Conservation (phyloP, 768 basidiomycete genomes). For the Multifurca ochricompacta region DNA sequence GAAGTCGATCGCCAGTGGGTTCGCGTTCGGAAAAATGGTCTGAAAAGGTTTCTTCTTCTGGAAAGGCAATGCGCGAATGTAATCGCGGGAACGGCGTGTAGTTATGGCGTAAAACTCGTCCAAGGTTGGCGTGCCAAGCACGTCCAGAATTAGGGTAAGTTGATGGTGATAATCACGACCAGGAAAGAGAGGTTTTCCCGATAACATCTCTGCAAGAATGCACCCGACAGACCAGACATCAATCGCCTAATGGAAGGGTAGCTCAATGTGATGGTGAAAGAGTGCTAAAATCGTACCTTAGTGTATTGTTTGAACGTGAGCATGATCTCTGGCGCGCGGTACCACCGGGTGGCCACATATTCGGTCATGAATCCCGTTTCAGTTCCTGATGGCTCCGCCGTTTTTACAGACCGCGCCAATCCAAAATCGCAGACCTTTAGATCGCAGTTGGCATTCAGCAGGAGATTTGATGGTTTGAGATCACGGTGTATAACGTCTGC, state of each 20-base stretch:
- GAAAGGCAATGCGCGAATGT: conserved; percentile 92
- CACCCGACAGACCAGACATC: conserved; percentile 86
- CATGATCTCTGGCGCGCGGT: conserved; percentile 99
- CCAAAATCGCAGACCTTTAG: conserved; percentile 96
- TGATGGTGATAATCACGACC: conserved; percentile 97
- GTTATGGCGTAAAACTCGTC: conserved; percentile 99
- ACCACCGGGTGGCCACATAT: conserved; percentile 99
- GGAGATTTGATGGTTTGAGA: conserved; percentile 92
- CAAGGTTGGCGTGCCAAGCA: conserved; percentile 92
- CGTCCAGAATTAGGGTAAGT: conserved; percentile 89
- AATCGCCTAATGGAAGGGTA: conserved; percentile 46
- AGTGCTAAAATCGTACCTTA: conserved; percentile 48
- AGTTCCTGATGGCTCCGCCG: conserved; percentile 76
- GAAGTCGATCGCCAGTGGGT: conserved; percentile 65
- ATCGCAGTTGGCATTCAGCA: conserved; percentile 97
- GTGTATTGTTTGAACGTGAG: conserved; percentile 98
- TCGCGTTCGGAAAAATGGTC: conserved; percentile 86
- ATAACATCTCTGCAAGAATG: conserved; percentile 95
- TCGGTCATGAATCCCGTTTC: conserved; percentile 91
- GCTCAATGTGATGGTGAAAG: conserved; percentile 31
- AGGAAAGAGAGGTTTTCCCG: conserved; percentile 92
- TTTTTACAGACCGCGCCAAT: conserved; percentile 81
- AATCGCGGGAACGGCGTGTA: conserved; percentile 85
- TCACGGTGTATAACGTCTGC: conserved; percentile 96
- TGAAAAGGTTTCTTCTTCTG: conserved; percentile 78